Conservation (phyloP, 208 protist genomes). For the Trypanosoma rangeli region DNA sequence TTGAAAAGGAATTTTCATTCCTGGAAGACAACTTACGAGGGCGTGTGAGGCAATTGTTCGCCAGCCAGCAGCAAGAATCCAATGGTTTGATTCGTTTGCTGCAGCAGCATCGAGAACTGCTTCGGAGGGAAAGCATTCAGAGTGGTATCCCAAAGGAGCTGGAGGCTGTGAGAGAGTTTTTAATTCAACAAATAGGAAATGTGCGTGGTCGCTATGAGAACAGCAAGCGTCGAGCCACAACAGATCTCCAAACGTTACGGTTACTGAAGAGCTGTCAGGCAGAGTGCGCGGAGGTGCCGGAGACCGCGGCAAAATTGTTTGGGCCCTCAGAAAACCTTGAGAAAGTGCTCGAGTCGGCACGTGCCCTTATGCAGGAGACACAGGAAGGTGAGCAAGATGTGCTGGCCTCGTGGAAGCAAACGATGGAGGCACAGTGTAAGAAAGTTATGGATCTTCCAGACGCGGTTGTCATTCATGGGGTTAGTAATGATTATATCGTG, state of each 20-base stretch:
- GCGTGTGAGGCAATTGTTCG: slow-evolving; percentile 56
- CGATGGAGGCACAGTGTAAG: slow-evolving; percentile 39
- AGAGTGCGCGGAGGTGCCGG: slow-evolving; percentile 56
- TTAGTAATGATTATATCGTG: slow-evolving; percentile 41
- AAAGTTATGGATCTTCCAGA: slow-evolving; percentile 47
- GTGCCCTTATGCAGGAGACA: slow-evolving; percentile 33
- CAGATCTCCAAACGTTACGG: slow-evolving; percentile 65
- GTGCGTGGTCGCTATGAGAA: slow-evolving; percentile 62
- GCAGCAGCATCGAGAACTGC: slow-evolving; percentile 50
- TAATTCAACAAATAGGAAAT: slow-evolving; percentile 63
- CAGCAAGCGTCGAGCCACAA: slow-evolving; percentile 54
- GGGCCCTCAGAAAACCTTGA: slow-evolving; percentile 37
- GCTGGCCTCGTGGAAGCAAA: slow-evolving; percentile 31
- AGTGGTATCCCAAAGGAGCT: slow-evolving; percentile 55
- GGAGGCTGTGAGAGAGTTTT: slow-evolving; percentile 38
- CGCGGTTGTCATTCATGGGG: slow-evolving; percentile 37
- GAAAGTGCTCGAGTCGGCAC: slow-evolving; percentile 37
- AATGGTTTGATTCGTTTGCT: slow-evolving; percentile 36
- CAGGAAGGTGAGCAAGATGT: slow-evolving; percentile 24
- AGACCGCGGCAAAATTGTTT: slow-evolving; percentile 60
- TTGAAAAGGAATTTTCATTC: slow-evolving; percentile 86
- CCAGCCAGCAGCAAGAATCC: slow-evolving; percentile 30
- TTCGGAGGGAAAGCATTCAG: slow-evolving; percentile 58
- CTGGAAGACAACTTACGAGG: slow-evolving; percentile 69
- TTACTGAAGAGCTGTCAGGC: slow-evolving; percentile 60